Conservation (phyloP, 2,329 filamentous ascomycete genomes). For the Lasiodiplodia citricola region DNA sequence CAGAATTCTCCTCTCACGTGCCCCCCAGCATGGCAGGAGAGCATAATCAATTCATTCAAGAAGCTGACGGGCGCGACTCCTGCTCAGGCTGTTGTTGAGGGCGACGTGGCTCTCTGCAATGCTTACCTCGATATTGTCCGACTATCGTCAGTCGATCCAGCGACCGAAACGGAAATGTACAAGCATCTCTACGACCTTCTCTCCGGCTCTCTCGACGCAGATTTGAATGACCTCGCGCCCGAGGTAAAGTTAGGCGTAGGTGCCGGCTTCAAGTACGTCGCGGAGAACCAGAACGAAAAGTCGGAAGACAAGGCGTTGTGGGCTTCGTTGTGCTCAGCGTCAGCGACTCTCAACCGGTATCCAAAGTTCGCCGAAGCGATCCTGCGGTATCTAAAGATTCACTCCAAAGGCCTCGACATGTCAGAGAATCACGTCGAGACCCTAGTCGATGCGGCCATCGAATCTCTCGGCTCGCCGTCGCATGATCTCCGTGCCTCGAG, state of each 20-base stretch:
- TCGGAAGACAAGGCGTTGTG: constrained; percentile 62
- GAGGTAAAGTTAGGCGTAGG: constrained; percentile 68
- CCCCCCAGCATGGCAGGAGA: constrained; percentile 38
- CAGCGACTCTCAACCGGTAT: constrained; percentile 67
- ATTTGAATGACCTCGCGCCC: constrained; percentile 20
- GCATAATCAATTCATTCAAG: constrained; percentile 72
- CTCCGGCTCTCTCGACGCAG: constrained; percentile 29
- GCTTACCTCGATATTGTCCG: constrained; percentile 37
- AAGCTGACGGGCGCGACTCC: constrained; percentile 45
- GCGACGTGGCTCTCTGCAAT: constrained; percentile 38
- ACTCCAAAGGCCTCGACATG: constrained; percentile 58
- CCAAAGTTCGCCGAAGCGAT: constrained; percentile 41
- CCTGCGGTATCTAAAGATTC: constrained; percentile 67
- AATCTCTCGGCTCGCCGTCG: constrained; percentile 76
- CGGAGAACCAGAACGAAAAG: constrained; percentile 51
- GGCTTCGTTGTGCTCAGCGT: constrained; percentile 68
- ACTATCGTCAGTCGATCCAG: constrained; percentile 33
- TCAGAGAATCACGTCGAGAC: constrained; percentile 63
- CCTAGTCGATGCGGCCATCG: constrained; percentile 68
- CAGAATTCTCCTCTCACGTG: constrained; percentile 27
- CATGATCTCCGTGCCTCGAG: constrained; percentile 76
- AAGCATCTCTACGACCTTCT: constrained; percentile 35
- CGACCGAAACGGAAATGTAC: constrained; percentile 33
- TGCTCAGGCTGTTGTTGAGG: constrained; percentile 5
- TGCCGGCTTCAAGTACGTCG: constrained; percentile 74